Conservation (phyloP, 2,329 filamentous ascomycete species). For the Phaeophleospora eucalypticola region DNA sequence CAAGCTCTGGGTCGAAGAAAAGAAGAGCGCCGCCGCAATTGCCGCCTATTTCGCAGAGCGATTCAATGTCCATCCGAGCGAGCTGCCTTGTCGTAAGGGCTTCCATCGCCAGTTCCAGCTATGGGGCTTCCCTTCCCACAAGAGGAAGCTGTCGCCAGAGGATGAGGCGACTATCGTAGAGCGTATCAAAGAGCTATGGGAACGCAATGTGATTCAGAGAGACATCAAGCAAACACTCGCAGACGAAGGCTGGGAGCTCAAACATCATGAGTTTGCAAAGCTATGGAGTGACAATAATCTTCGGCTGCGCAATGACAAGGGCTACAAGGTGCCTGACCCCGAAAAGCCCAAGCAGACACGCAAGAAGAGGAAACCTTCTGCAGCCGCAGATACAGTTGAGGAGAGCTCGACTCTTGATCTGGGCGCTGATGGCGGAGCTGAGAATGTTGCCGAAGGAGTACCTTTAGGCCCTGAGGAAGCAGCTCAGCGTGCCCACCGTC, state of each 20-base stretch:
- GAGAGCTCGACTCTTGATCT: background rate
- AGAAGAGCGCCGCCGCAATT: constrained; percentile 68
- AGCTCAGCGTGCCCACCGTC: constrained; percentile 19
- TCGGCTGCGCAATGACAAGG: constrained; percentile 21
- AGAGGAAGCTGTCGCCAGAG: constrained; percentile 67
- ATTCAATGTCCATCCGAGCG: constrained; percentile 43
- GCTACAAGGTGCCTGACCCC: constrained; percentile 17
- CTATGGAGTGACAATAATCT: constrained; percentile 62
- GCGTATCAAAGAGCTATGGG: constrained; percentile 73
- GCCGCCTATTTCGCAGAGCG: constrained; percentile 61
- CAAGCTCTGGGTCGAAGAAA: constrained; percentile 72
- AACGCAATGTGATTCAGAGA: constrained; percentile 64
- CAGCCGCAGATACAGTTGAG: background rate
- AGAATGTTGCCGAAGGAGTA: background rate
- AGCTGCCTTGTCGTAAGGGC: constrained; percentile 53
- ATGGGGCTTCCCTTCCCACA: constrained; percentile 66
- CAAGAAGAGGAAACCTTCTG: constrained; percentile 32
- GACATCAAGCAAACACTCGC: constrained; percentile 70
- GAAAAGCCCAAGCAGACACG: constrained; percentile 30
- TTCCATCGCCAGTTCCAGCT: constrained; percentile 38
- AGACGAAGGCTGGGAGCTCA: constrained; percentile 69
- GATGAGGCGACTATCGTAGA: constrained; percentile 65
- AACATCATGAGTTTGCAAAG: constrained; percentile 41
- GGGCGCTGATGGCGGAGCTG: no score
- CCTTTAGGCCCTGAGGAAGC: constrained; percentile 19